Evolutionary conservation across 2,329 filamentous ascomycete genomes (phyloP).

Genomic region (Ophiostoma angusticollis): DNA sequence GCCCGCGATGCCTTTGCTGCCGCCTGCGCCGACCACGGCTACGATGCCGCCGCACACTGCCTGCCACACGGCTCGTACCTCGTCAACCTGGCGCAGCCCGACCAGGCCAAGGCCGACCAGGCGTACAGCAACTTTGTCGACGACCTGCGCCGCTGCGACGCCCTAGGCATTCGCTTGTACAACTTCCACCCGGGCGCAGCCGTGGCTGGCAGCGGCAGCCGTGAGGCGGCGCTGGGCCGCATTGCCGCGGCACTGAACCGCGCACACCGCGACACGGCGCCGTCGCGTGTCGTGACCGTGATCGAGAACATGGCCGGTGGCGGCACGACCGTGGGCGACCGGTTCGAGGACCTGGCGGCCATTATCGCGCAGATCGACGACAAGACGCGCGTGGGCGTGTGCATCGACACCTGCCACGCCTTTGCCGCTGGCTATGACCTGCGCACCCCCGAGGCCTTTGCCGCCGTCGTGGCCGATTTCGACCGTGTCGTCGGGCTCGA

Average conservation of each 20-base stretch:
- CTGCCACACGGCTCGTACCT: slow-evolving; percentile 94
- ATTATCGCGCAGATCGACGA: slow-evolving; percentile 71
- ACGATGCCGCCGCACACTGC: slow-evolving; percentile 58
- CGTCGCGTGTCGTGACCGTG: slow-evolving; percentile 57
- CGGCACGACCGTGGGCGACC: slow-evolving; percentile 76
- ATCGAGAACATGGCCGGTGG: slow-evolving; percentile 92
- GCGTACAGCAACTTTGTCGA: slow-evolving; percentile 80
- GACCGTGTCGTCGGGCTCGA: slow-evolving; percentile 61
- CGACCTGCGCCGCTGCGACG: slow-evolving; percentile 74
- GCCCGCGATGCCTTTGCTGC: slow-evolving; percentile 57
- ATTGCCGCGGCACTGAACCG: slow-evolving; percentile 74
- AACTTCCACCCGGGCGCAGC: slow-evolving; percentile 93
- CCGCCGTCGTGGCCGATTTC: slow-evolving; percentile 61
- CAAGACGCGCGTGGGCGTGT: slow-evolving; percentile 78
- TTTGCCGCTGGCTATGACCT: slow-evolving; percentile 93
- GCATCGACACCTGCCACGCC: slow-evolving; percentile 91
- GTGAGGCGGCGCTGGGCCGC: slow-evolving; percentile 57
- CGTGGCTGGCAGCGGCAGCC: slow-evolving; percentile 48
- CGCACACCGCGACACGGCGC: slow-evolving; percentile 60
- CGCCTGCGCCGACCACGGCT: slow-evolving; percentile 54
- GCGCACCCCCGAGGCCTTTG: slow-evolving; percentile 59
- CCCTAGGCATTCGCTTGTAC: slow-evolving; percentile 79
- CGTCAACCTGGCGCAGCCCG: slow-evolving; percentile 83
- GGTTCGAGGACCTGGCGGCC: slow-evolving; percentile 74
- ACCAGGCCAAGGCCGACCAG: slow-evolving; percentile 67